phyloP scores from a whole-genome alignment of 306 rosid genomes.

The Luffa aegyptiaca region DNA sequence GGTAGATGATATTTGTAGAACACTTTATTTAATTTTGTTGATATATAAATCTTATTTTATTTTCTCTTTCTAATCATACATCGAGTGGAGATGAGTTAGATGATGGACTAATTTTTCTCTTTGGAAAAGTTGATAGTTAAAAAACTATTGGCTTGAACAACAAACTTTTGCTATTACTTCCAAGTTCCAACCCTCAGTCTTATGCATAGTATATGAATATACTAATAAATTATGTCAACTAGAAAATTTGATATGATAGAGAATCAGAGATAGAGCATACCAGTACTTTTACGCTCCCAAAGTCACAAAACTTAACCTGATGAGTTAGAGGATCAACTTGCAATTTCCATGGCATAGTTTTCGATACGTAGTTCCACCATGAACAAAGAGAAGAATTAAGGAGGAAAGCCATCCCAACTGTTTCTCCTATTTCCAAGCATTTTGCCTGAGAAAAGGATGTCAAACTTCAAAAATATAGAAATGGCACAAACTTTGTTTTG shows the following conservation, averaged over 20 bases:
- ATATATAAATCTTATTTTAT: background rate
- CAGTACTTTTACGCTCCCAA: conserved; percentile 92
- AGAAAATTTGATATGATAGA: background rate
- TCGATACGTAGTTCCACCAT: background rate
- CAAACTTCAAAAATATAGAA: conserved; percentile 13
- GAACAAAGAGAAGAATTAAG: background rate
- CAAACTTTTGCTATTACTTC: background rate
- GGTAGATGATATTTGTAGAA: background rate
- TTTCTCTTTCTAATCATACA: background rate
- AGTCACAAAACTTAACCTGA: conserved; percentile 80
- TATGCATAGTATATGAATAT: background rate
- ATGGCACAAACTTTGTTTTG: background rate
- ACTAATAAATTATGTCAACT: background rate
- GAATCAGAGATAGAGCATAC: conserved; percentile 30
- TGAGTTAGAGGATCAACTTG: conserved; percentile 91
- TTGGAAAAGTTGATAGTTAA: background rate
- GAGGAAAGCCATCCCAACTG: conserved; percentile 42
- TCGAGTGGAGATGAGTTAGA: background rate
- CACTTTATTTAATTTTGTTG: background rate
- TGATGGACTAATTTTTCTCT: background rate
- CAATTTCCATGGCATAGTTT: conserved; percentile 11
- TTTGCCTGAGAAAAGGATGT: conserved; percentile 47
- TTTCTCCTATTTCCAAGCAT: conserved; percentile 84
- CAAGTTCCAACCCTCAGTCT: background rate
- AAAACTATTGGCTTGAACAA: background rate